Evolutionary conservation across 768 basidiomycete genomes (phyloP).

Genomic region (Auricularia auricula-judae): DNA sequence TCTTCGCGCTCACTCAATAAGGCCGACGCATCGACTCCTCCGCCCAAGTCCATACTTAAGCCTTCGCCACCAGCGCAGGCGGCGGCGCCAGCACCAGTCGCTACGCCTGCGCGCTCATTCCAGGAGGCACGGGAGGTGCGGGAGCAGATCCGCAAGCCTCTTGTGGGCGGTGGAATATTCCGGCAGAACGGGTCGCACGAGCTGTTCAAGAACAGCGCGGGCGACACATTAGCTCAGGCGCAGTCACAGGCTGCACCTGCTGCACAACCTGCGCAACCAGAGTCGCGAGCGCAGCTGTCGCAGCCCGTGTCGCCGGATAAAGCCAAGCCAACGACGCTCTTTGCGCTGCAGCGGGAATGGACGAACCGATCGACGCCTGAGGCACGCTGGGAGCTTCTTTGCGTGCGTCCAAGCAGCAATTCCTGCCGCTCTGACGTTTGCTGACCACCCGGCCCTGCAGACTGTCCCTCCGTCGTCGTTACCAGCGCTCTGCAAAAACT

Average conservation of each 20-base stretch:
- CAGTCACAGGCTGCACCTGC: conserved; percentile 1
- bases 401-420: conserved; percentile 29
- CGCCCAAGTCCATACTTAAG: conserved; percentile 7
- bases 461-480: conserved; percentile 42
- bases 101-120: conserved; percentile 27
- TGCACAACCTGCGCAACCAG: not conserved
- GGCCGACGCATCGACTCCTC: not conserved
- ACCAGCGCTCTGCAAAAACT: conserved; percentile 54
- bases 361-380: conserved; percentile 26
- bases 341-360: conserved; percentile 58
- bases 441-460: conserved; percentile 21
- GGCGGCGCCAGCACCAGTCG: conserved; percentile 11
- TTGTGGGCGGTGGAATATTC: conserved; percentile 66
- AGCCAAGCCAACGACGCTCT: conserved; percentile 28
- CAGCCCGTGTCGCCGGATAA: conserved; percentile 1
- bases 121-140: conserved; percentile 48
- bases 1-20: not conserved
- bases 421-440: conserved; percentile 1
- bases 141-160: conserved; percentile 29
- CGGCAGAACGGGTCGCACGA: conserved; percentile 49
- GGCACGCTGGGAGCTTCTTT: conserved; percentile 48
- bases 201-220: conserved; percentile 30
- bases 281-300: not conserved
- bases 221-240: conserved; percentile 11
- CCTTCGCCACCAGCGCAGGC: not conserved